A percentile compares a stretch with the other conserved stretches of the same genome.
These are phyloP conservation scores for Cyphellophora europaea DNA, from an alignment of 2,329 filamentous ascomycete species.

Conservation along the genomic window DNA sequence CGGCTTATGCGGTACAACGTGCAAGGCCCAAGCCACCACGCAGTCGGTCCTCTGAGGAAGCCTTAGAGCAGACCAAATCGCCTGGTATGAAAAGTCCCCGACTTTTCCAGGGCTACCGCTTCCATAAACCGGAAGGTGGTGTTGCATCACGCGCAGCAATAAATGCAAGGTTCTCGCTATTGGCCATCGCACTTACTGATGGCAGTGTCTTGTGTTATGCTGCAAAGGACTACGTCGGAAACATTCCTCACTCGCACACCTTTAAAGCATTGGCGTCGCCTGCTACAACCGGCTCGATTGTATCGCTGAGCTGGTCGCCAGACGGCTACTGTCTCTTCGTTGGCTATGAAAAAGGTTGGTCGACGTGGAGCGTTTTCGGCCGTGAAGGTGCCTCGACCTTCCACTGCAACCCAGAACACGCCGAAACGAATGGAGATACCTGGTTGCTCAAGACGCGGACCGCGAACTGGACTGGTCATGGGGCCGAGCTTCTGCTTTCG, in stretches of 20 bases:
- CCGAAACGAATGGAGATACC: conserved; percentile 60
- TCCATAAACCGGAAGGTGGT: conserved; percentile 60
- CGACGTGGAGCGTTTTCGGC: conserved; percentile 94
- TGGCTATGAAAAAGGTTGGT: conserved; percentile 87
- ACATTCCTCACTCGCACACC: conserved; percentile 77
- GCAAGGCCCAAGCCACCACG: conserved; percentile 31
- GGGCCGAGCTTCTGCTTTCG: conserved; percentile 73
- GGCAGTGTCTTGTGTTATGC: conserved; percentile 83
- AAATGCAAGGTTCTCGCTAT: conserved; percentile 88
- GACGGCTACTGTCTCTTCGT: conserved; percentile 95
- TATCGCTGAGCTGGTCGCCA: conserved; percentile 74
- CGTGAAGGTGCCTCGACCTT: conserved; percentile 84
- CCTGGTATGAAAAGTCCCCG: conserved; percentile 36
- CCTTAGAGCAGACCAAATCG: conserved; percentile 26
- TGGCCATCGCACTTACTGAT: conserved; percentile 74
- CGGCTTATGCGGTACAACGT: conserved; percentile 83
- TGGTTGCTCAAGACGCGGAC: conserved; percentile 75
- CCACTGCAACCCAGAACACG: conserved; percentile 54
- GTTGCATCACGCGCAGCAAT: conserved; percentile 69
- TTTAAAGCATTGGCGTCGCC: conserved; percentile 61
- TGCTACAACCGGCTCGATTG: conserved; percentile 59
- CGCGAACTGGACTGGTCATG: conserved; percentile 79
- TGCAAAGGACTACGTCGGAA: conserved; percentile 85
- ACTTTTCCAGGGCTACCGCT: conserved; percentile 83
- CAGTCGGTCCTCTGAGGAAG: conserved; percentile 23